phyloP scores from a whole-genome alignment of 2,329 filamentous ascomycete genomes.

The Fusarium sublunatum region DNA sequence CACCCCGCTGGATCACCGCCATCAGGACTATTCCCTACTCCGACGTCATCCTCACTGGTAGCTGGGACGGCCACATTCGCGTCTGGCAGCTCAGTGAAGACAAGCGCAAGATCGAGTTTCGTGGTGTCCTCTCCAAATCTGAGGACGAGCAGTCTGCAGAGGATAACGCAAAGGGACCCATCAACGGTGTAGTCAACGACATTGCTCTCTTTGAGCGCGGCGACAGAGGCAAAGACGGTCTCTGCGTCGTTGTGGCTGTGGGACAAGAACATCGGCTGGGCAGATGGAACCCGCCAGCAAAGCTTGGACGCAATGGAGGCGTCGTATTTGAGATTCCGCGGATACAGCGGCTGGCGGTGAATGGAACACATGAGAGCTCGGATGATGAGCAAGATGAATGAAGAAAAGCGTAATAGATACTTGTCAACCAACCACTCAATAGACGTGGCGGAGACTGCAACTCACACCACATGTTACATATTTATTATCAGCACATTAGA shows the following conservation, averaged over 20 bases:
- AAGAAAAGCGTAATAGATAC: constrained; percentile 42
- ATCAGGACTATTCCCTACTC: constrained; percentile 88
- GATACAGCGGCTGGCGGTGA: constrained; percentile 49
- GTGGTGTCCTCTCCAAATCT: constrained; percentile 71
- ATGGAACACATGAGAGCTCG: constrained; percentile 49
- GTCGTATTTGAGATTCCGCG: constrained; percentile 85
- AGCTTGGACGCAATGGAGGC: constrained; percentile 79
- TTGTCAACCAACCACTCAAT: constrained; percentile 37
- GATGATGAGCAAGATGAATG: constrained; percentile 41
- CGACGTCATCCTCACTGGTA: constrained; percentile 89
- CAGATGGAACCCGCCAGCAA: constrained; percentile 75
- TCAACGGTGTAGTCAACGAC: constrained; percentile 87
- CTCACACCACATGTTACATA: constrained; percentile 27
- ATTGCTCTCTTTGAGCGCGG: constrained; percentile 89
- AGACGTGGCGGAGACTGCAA: constrained; percentile 36
- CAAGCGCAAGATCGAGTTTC: constrained; percentile 78
- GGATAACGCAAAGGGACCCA: constrained; percentile 49
- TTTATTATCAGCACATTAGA: constrained; percentile 26
- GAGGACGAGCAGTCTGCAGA: constrained; percentile 42
- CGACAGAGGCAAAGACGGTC: constrained; percentile 77
- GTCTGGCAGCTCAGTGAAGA: constrained; percentile 88
- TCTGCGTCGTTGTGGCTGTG: constrained; percentile 87
- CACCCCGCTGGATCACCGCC: constrained; percentile 91
- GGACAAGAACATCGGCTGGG: constrained; percentile 89
- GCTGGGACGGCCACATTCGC: constrained; percentile 88